Percentiles rank a stretch among this genome's conserved stretches.
phyloP scores from a whole-genome alignment of 2,329 filamentous ascomycete species.

The Fusarium solani-melongenae region DNA sequence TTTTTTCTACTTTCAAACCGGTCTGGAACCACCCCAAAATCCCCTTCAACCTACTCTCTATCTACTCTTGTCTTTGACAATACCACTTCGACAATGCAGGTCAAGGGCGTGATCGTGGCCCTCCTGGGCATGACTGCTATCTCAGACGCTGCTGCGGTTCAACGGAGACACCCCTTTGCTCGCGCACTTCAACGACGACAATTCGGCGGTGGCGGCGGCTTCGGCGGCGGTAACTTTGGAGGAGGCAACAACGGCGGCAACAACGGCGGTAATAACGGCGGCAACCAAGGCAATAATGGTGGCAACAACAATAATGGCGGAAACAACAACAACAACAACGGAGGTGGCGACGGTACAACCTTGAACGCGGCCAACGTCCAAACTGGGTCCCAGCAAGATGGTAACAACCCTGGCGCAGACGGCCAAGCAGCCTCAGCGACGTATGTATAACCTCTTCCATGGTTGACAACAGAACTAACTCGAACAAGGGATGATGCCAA shows the following conservation, averaged over 20 bases:
- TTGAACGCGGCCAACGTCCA: conserved; percentile 60
- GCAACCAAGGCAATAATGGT: conserved; percentile 35
- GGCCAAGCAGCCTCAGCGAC: conserved; percentile 65
- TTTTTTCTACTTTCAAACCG: conserved; percentile 49
- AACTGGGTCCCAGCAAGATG: conserved; percentile 60
- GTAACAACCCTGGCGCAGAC: conserved; percentile 55
- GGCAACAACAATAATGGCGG: conserved; percentile 39
- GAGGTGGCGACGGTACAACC: conserved; percentile 45
- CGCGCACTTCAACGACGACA: conserved; percentile 56
- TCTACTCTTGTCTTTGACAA: conserved; percentile 36
- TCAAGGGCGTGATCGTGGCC: conserved; percentile 61
- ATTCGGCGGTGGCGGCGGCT: conserved; percentile 43
- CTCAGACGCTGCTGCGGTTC: conserved; percentile 58
- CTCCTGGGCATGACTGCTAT: conserved; percentile 60
- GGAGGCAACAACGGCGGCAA: too few species aligned
- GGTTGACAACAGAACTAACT: conserved; percentile 17
- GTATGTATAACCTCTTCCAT: conserved; percentile 50
- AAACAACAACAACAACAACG: conserved; percentile 34
- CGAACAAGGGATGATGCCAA: conserved; percentile 65
- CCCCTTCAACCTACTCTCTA: conserved; percentile 14
- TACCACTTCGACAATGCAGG: conserved; percentile 58
- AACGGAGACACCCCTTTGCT: conserved; percentile 51
- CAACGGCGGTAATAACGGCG: conserved; percentile 41
- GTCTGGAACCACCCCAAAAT: conserved; percentile 61
- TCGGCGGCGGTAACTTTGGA: conserved; percentile 33